These are phyloP conservation scores for Dryas integrifolia DNA, from an alignment of 331 rosid genomes.

Conservation along the genomic window DNA sequence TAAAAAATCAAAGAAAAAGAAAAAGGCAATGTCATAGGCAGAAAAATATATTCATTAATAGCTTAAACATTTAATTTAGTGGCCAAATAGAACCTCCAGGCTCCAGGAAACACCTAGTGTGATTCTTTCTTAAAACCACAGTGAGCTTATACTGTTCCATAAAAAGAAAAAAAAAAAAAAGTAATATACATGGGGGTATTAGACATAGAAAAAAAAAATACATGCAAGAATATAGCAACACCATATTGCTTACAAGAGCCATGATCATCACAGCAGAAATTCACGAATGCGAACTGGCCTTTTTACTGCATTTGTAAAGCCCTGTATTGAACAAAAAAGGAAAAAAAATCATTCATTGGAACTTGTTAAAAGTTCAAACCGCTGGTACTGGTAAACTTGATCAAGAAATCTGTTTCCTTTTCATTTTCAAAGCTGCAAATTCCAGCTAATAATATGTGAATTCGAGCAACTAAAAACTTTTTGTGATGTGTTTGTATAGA, in stretches of 20 bases:
- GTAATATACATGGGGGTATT: neutral
- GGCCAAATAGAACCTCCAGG: neutral
- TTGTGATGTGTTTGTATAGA: neutral
- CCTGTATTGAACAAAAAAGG: conserved; percentile 44
- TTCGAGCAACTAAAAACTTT: neutral
- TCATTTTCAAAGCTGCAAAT: neutral
- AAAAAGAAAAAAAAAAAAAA: neutral
- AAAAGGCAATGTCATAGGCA: neutral
- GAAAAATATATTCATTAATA: neutral
- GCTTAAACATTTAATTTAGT: neutral
- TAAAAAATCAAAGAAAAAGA: neutral
- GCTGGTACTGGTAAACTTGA: neutral
- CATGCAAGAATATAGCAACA: neutral
- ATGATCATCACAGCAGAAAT: conserved; percentile 46
- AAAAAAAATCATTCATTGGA: neutral
- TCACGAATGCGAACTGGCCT: conserved; percentile 87
- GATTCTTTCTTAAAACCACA: neutral
- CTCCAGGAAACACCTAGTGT: neutral
- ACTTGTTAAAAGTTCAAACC: neutral
- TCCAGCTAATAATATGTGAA: neutral
- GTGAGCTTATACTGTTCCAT: neutral
- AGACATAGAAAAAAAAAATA: neutral
- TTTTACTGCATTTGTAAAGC: conserved; percentile 89
- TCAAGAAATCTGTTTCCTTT: neutral
- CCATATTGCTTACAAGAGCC: conserved; percentile 14